Evolutionary conservation across 306 rosid species (phyloP).

Genomic region (Dryas alaskensis): DNA sequence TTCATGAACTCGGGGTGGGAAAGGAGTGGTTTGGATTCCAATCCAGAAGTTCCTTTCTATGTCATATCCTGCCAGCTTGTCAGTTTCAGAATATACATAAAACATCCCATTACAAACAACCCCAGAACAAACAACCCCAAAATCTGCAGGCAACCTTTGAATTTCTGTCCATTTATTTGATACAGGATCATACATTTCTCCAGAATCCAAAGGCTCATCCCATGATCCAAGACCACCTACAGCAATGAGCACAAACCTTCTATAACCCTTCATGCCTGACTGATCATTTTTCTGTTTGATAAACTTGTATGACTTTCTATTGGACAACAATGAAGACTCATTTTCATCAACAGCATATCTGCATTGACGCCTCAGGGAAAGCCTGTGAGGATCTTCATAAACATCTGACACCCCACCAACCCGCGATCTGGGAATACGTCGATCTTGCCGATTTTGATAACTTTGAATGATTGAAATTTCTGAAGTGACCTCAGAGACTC

Average conservation of each 20-base stretch:
- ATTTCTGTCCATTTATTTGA: constrained; percentile 93
- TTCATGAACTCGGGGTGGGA: constrained; percentile 75
- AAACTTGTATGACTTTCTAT: constrained; percentile 67
- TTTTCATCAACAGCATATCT: constrained; percentile 55
- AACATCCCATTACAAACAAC: constrained; percentile 80
- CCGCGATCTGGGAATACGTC: constrained; percentile 68
- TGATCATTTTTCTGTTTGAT: constrained; percentile 68
- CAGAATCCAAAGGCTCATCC: constrained; percentile 96
- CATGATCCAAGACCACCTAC: constrained; percentile 94
- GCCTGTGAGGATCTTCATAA: constrained; percentile 98
- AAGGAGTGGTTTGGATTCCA: constrained; percentile 66
- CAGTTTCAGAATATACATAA: constrained; percentile 87
- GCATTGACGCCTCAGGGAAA: constrained; percentile 77
- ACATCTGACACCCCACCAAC: constrained; percentile 81
- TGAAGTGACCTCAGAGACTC: constrained; percentile 66
- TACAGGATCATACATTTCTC: constrained; percentile 80
- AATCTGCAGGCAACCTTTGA: constrained; percentile 69
- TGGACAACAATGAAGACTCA: constrained; percentile 50
- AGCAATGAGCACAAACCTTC: constrained; percentile 76
- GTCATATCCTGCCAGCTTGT: constrained; percentile 85
- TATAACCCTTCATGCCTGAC: constrained; percentile 49
- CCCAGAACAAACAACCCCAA: constrained; percentile 82
- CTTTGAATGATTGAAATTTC: constrained; percentile 57
- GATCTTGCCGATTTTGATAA: constrained; percentile 76
- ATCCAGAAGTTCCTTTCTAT: constrained; percentile 82